These are phyloP conservation scores for Trichophyton schoenleinii DNA, from an alignment of 2,329 filamentous ascomycete genomes.

Conservation along the genomic window DNA sequence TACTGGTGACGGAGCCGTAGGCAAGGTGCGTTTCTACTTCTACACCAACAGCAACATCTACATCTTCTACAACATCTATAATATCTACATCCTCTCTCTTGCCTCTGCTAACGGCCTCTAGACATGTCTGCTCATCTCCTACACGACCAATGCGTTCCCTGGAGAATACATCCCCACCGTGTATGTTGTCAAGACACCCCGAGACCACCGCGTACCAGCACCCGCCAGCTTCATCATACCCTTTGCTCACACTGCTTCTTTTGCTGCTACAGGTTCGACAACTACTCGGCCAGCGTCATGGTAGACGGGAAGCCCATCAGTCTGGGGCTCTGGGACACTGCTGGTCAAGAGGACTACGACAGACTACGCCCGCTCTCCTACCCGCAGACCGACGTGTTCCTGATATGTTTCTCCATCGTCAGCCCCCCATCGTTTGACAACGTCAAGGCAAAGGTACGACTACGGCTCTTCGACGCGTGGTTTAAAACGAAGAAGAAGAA, in stretches of 20 bases:
- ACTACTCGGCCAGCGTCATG: slow-evolving; percentile 98
- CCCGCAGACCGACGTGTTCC: slow-evolving; percentile 94
- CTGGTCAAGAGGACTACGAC: slow-evolving; percentile 97
- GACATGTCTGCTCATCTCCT: slow-evolving; percentile 98
- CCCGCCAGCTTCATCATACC: too few relatives aligned
- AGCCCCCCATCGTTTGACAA: slow-evolving; percentile 97
- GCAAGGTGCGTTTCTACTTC: slow-evolving; percentile 55
- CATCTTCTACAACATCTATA: slow-evolving; percentile 30
- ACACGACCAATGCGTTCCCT: slow-evolving; percentile 99
- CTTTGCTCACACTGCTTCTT: slow-evolving; percentile 8
- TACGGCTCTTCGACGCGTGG: background rate
- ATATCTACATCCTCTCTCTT: slow-evolving; percentile 19
- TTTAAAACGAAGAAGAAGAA: too few relatives aligned
- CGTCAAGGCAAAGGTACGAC: slow-evolving; percentile 81
- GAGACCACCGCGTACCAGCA: slow-evolving; percentile 4
- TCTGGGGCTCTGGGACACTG: slow-evolving; percentile 94
- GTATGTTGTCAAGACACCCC: slow-evolving; percentile 21
- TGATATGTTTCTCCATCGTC: slow-evolving; percentile 97
- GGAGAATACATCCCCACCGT: slow-evolving; percentile 99
- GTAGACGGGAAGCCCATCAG: slow-evolving; percentile 97
- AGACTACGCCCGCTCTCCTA: slow-evolving; percentile 88
- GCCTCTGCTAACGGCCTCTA: slow-evolving; percentile 27
- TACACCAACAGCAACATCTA: slow-evolving; percentile 25
- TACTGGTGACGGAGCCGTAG: slow-evolving; percentile 96
- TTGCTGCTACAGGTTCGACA: slow-evolving; percentile 62